These are phyloP conservation scores for Phaeophleospora eucalypticola DNA, from an alignment of 2,329 filamentous ascomycete species.

Conservation along the genomic window DNA sequence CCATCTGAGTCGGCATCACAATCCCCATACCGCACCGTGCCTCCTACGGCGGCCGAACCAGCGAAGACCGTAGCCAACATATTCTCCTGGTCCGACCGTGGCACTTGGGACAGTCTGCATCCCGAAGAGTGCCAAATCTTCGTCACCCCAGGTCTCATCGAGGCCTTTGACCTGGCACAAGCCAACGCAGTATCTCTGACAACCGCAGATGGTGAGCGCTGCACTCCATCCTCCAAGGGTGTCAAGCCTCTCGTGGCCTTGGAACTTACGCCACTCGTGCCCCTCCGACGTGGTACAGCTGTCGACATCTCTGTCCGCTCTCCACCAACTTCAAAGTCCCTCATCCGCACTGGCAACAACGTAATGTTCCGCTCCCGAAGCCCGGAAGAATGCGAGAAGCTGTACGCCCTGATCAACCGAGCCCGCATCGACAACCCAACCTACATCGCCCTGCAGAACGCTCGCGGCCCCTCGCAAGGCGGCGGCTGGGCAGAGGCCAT, in stretches of 20 bases:
- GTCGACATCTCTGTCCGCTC: constrained; percentile 93
- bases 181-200: constrained; percentile 41
- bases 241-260: constrained; percentile 61
- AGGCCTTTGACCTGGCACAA: constrained; percentile 56
- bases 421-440: constrained; percentile 89
- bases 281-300: constrained; percentile 83
- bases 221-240: constrained; percentile 35
- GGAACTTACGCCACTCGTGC: constrained; percentile 85
- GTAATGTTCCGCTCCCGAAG: constrained; percentile 85
- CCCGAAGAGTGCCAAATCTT: constrained; percentile 61
- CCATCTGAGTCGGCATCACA: constrained; percentile 83
- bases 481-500: constrained; percentile 49
- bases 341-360: constrained; percentile 65
- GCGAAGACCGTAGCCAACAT: constrained; percentile 56
- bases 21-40: constrained; percentile 57
- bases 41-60: constrained; percentile 43
- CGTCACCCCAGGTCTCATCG: constrained; percentile 61
- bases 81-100: constrained; percentile 61
- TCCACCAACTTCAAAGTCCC: constrained; percentile 68
- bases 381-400: constrained; percentile 69
- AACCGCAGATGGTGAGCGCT: constrained; percentile 38
- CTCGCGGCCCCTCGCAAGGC: constrained; percentile 57
- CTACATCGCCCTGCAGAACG: constrained; percentile 72
- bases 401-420: constrained; percentile 84
- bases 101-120: constrained; percentile 58